Evolutionary conservation across 306 rosid genomes (phyloP), one percentile per base, ranked within the genome.

Genomic region (Adenanthera pavonina): DNA sequence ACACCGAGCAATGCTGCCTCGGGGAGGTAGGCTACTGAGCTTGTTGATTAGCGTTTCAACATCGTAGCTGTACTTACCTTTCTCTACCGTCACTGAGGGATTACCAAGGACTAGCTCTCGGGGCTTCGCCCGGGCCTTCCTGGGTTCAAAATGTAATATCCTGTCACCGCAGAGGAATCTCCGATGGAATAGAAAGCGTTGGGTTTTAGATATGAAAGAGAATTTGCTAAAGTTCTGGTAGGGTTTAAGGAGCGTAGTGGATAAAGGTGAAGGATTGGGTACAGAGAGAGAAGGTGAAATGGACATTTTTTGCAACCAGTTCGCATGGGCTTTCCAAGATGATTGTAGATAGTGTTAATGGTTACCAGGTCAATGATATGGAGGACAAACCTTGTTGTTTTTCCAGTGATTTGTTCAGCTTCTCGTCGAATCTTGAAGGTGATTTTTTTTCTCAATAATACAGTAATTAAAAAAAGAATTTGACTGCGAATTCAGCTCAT

Each of bases 1-100:
- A 69, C 97, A 91, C 40, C 99, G 96, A 35, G 99, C 99, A 25
- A 95, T 93, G 94, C 98, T 95, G 17, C 99, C 99, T 12, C 98
- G 94, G 11, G 99, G 98, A 34, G 99, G 97, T 4, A 95, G 86
- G 83, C 94, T 89, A 44, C 93, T 93, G 38, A 95, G 97, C 81
- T 90, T 89, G 87, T 95, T 91, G 68, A 95, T 91, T 87, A 95
- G 89, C 74, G 98, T 89, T 87, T 96, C 98, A 1, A 96, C 96
- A 64, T 93, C 97, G 84, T 93, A 96, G 87, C 92, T 93, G 85
- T 93, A 96, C 82, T 96, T 93, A 4, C 99, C 98, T 70, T 88
- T 86, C 88, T 96, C 98, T 8, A 96, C 89, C 3, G 87, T 91
- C 66, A 93, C 94, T 46, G 97, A 81, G 4, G 97, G 98, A 84